Conservation (phyloP, 306 rosid species). For the Acacia confusa region DNA sequence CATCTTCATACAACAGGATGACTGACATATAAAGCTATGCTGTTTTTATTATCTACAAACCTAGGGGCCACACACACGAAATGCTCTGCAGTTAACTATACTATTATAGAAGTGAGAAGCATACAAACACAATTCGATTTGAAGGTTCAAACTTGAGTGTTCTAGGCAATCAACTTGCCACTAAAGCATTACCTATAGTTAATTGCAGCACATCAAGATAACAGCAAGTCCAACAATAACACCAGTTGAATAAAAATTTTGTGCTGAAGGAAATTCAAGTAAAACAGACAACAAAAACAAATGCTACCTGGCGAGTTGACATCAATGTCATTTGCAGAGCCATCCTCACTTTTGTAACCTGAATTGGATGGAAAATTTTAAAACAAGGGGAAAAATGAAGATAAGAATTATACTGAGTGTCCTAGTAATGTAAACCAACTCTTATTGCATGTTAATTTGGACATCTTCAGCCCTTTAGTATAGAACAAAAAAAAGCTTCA, state of each 20-base stretch:
- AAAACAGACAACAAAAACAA: constrained; percentile 24
- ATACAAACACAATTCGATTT: neutral
- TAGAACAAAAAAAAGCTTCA: neutral
- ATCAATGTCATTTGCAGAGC: constrained; percentile 62
- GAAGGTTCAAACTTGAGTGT: neutral
- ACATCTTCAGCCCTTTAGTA: neutral
- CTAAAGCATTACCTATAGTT: neutral
- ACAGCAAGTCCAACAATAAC: neutral
- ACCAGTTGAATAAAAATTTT: neutral
- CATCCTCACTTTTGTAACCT: constrained; percentile 78
- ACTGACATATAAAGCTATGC: neutral
- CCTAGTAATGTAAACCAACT: neutral
- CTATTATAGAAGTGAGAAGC: neutral
- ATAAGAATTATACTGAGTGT: neutral
- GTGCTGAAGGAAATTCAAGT: constrained; percentile 14
- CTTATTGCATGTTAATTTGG: neutral
- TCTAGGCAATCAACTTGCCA: neutral
- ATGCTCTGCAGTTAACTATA: neutral
- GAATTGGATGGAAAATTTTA: constrained; percentile 6
- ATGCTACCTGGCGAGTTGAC: constrained; percentile 52
- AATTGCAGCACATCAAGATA: neutral
- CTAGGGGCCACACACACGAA: neutral
- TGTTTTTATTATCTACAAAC: neutral
- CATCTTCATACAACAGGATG: neutral
- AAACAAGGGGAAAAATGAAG: constrained; percentile 1